Conservation (phyloP, 2,329 filamentous ascomycete species). For the Talaromyces sp. region DNA sequence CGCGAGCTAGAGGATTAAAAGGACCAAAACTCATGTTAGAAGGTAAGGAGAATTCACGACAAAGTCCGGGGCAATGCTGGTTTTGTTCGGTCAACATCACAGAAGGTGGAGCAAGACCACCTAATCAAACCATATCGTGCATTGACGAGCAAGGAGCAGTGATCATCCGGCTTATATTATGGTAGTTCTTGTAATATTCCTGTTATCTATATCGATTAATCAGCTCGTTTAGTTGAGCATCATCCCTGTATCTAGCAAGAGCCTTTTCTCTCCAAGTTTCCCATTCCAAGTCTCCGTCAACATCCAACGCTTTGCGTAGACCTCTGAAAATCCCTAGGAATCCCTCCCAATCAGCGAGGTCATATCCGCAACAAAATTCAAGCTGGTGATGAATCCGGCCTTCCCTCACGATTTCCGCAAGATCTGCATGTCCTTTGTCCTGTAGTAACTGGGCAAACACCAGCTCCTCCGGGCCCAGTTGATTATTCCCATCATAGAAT, state of each 20-base stretch:
- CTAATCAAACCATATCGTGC: too few relatives aligned
- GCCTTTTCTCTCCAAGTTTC: constrained; percentile 39
- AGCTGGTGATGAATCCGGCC: constrained; percentile 43
- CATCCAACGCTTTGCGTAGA: constrained; percentile 36
- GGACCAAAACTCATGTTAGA: too few relatives aligned
- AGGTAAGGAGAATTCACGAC: too few relatives aligned
- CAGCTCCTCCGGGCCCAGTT: constrained; percentile 41
- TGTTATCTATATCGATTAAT: constrained; percentile 11
- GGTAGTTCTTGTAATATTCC: too few relatives aligned
- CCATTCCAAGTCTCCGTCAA: constrained; percentile 40
- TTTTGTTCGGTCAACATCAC: too few relatives aligned
- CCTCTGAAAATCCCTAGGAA: constrained; percentile 46
- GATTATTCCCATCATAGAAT: constrained; percentile 41
- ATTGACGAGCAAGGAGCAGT: too few relatives aligned
- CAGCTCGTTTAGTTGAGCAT: constrained; percentile 22
- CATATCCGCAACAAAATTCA: constrained; percentile 45
- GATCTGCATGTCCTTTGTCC: constrained; percentile 36
- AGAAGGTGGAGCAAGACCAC: too few relatives aligned
- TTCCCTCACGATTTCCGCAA: constrained; percentile 40
- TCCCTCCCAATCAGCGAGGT: constrained; percentile 45
- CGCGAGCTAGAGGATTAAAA: too few relatives aligned
- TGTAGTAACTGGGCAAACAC: constrained; percentile 37
- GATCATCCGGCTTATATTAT: too few relatives aligned
- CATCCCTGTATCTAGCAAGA: constrained; percentile 35
- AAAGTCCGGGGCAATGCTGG: too few relatives aligned